Evolutionary conservation across 148 eudicot species (phyloP).

Genomic region (Salicornia ramosissima): DNA sequence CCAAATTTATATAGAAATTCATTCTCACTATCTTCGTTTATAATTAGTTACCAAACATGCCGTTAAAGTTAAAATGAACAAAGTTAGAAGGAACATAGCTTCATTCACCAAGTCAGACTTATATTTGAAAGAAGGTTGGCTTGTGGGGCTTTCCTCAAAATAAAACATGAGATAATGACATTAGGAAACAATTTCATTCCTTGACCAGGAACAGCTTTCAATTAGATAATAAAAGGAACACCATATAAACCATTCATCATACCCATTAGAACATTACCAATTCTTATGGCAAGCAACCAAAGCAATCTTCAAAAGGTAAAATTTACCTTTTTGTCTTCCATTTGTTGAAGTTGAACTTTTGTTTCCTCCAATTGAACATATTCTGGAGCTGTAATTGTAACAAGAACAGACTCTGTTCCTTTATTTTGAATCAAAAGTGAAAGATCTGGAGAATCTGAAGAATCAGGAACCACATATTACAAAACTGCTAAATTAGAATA

Average conservation of each 20-base stretch:
- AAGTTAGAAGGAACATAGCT: too few species aligned
- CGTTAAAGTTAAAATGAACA: too few species aligned
- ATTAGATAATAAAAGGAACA: not conserved
- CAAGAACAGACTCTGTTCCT: constrained; percentile 45
- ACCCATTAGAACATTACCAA: not conserved
- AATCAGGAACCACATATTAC: constrained; percentile 11
- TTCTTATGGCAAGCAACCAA: not conserved
- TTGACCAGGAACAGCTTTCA: not conserved
- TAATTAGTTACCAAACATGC: too few species aligned
- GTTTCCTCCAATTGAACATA: constrained; percentile 60
- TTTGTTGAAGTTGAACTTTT: constrained; percentile 47
- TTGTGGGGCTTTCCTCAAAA: not conserved
- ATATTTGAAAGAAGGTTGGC: not conserved
- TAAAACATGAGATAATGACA: not conserved
- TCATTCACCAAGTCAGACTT: not conserved
- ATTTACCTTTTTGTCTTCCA: constrained; percentile 58
- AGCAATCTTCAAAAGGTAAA: not conserved
- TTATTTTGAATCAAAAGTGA: constrained; percentile 75
- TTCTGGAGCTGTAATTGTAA: constrained; percentile 56
- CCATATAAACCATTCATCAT: not conserved
- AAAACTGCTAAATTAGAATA: not conserved
- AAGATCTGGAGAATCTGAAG: constrained; percentile 75
- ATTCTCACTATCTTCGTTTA: too few species aligned
- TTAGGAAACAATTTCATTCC: not conserved
- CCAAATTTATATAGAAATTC: too few species aligned